A percentile compares a stretch with the other conserved stretches of the same genome.
phyloP scores from a whole-genome alignment of 2,329 filamentous ascomycete species.

The Epichloe uncinata region DNA sequence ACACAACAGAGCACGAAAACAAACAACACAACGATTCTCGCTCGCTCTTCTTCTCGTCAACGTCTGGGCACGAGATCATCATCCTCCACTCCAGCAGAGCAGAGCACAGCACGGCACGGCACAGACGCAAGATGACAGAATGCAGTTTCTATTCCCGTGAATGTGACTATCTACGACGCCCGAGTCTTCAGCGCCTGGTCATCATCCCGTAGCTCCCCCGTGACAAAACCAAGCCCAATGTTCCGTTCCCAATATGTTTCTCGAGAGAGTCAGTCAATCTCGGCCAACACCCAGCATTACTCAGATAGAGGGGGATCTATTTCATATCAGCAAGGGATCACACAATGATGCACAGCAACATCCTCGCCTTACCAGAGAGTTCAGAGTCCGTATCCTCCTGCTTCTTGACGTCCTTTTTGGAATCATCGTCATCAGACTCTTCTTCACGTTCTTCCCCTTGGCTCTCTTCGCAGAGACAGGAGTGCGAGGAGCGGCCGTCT shows the following conservation, averaged over 20 bases:
- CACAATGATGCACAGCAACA: not conserved
- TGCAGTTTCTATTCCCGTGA: not conserved
- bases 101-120: not conserved
- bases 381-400: constrained; percentile 14
- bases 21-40: not conserved
- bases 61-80: too few species aligned
- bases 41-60: too few species aligned
- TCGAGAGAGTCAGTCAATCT: too few species aligned
- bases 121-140: not conserved
- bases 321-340: not conserved
- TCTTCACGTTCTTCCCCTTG: constrained; percentile 12
- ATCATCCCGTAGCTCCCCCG: not conserved
- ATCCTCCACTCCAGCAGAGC: too few species aligned
- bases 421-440: constrained; percentile 14
- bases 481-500: constrained; percentile 13
- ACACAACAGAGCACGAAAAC: not conserved
- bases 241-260: too few species aligned
- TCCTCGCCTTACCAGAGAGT: constrained; percentile 14
- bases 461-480: constrained; percentile 14
- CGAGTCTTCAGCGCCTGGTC: not conserved
- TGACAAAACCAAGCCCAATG: not conserved
- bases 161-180: not conserved
- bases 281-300: not conserved
- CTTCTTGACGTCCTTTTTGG: constrained; percentile 10
- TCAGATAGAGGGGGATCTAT: not conserved